Percentiles rank a stretch among this genome's conserved stretches.
phyloP scores from a whole-genome alignment of 495 filamentous ascomycete genomes.

The Aspergillus egyptiacus region DNA sequence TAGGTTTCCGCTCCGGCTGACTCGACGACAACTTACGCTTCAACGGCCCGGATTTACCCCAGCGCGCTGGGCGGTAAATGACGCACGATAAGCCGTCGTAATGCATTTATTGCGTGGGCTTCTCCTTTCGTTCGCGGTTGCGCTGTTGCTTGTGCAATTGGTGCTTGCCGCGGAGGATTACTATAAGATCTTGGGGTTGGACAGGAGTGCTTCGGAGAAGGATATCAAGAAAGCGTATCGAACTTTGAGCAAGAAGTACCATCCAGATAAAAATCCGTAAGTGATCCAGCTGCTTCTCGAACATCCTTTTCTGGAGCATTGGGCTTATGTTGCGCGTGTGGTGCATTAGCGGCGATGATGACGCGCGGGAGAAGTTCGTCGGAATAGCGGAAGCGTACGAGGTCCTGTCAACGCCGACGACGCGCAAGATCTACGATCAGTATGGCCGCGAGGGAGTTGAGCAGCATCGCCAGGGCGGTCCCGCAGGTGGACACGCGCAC shows the following conservation, averaged over 20 bases:
- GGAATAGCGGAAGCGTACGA: slow-evolving; percentile 96
- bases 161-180: slow-evolving; percentile 71
- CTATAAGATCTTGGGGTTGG: slow-evolving; percentile 85
- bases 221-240: slow-evolving; percentile 98
- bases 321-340: background rate
- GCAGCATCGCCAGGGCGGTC: slow-evolving; percentile 69
- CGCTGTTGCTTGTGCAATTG: slow-evolving; percentile 43
- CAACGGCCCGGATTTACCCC: background rate
- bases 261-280: slow-evolving; percentile 98
- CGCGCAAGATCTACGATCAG: slow-evolving; percentile 89
- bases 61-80: background rate
- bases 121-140: slow-evolving; percentile 16
- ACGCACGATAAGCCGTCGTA: background rate
- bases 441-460: slow-evolving; percentile 88
- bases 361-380: slow-evolving; percentile 88
- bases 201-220: slow-evolving; percentile 73
- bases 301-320: background rate
- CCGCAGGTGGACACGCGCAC: slow-evolving; percentile 52
- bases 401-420: slow-evolving; percentile 72
- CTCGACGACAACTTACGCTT: background rate
- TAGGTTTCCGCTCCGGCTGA: background rate
- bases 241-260: slow-evolving; percentile 87
- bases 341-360: slow-evolving; percentile 58
- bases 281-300: no score
- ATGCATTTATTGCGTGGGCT: slow-evolving; percentile 20